A percentile compares a stretch with the other conserved stretches of the same genome.
Conservation (phyloP, 2,329 filamentous ascomycete species). For the Trichoderma koningiopsis region DNA sequence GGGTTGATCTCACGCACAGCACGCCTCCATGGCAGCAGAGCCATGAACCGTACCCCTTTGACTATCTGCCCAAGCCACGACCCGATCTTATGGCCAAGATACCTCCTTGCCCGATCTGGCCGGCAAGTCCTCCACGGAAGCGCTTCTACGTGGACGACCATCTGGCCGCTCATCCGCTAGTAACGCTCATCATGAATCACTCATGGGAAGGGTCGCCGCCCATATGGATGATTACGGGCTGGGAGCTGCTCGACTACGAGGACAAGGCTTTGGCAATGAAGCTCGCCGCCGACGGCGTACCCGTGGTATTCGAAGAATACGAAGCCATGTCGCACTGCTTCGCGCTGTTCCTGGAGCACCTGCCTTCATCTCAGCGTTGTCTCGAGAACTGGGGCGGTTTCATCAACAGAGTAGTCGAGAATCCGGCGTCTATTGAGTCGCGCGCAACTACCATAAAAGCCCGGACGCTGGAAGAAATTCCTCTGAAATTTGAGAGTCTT, state of each 20-base stretch:
- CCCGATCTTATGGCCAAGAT: constrained; percentile 34
- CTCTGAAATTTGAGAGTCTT: constrained; percentile 48
- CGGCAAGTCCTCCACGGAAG: constrained; percentile 54
- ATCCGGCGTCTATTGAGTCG: constrained; percentile 40
- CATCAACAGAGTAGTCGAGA: constrained; percentile 46
- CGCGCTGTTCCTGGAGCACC: constrained; percentile 55
- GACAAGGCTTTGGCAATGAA: constrained; percentile 60
- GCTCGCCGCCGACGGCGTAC: constrained; percentile 59
- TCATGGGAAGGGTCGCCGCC: constrained; percentile 67
- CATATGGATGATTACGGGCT: constrained; percentile 67
- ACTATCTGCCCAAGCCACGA: constrained; percentile 54
- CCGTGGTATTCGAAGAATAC: constrained; percentile 69
- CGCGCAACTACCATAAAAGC: constrained; percentile 52
- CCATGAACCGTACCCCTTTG: constrained; percentile 36
- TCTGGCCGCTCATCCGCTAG: constrained; percentile 66
- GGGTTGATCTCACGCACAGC: constrained; percentile 70
- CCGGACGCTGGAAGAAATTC: constrained; percentile 53
- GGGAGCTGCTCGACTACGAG: constrained; percentile 73
- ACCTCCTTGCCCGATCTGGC: constrained; percentile 58
- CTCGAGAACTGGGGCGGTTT: constrained; percentile 61
- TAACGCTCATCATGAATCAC: constrained; percentile 59
- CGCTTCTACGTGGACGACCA: constrained; percentile 58
- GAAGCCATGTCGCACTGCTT: constrained; percentile 83
- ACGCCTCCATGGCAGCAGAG: constrained; percentile 38
- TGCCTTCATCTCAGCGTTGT: constrained; percentile 52